Evolutionary conservation across 2,329 filamentous ascomycete species (phyloP), one percentile per base, ranked within the genome.

Genomic region (Fusarium verticillioides): DNA sequence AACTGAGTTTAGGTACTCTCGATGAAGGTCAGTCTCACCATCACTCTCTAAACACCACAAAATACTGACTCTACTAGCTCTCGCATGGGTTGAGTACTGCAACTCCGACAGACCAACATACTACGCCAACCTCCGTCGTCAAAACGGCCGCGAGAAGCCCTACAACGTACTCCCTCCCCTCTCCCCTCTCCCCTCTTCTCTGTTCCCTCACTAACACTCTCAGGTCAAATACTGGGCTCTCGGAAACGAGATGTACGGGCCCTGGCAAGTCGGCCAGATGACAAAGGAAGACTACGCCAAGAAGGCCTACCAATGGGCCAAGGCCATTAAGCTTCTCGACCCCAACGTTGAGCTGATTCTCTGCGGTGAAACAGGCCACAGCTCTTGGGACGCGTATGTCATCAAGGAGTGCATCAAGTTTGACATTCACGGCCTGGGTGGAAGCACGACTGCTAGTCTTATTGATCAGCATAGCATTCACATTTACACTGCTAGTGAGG

Each of bases 61-160:
- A n/a, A 26, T 19, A 53, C 40, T 66, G 15, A 39, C 30, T 58
- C 26, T 0, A 1, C 8, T 9, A 81, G 88, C 85, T 4, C 86
- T 96, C 37, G 93, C 87, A 16, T 96, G 94, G 94, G 85, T 96
- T 26, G 94, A 96, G 79, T 96, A 96, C 84, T 96, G 94, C 85
- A 96, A 96, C 83, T 91, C 90, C 5, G 89, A 87, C n/a, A 86
- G 87, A 62, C 88, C 95, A 81, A 95, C 92, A 15, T 88, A 96
- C 85, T 96, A 94, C 80, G 94, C 94, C 70, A 95, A 96, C 79
- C 85, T 95, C 56, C 90, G 94, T 37, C 88, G 94, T 18, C 87
- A 92, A 76, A 92, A 96, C 82, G 94, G 94, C 16, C 91, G 89
- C 37, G 87, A 91, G 63, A 89, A 94, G 82, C 94, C 94, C 9